Evolutionary conservation across 805 yeast genomes (phyloP), one percentile per base, ranked within the genome.

Genomic region (Lachancea nothofagi): DNA sequence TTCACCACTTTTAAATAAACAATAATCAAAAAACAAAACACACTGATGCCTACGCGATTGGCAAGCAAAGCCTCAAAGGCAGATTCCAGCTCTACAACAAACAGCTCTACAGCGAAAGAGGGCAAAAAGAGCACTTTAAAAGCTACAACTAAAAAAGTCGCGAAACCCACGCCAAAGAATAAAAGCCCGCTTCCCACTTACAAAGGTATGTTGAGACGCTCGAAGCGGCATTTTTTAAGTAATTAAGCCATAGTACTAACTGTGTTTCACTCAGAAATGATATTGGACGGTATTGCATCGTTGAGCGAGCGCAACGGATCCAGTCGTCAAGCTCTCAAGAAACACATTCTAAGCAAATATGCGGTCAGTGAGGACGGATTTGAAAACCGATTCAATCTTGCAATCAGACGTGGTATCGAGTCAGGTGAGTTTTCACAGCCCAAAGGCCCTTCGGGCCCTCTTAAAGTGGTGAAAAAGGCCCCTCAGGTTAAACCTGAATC

Each of bases 361-460:
- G 79, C 58, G 72, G 67, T 67, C 69, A 78, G 49, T 50, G 70
- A 72, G 38, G n/a, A n/a, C n/a, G 80, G 71, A 61, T 86, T 86
- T 57, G 95, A 85, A 60, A 64, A 79, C 35, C 75, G 78, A 55
- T 83, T 87, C 71, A 55, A 54, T 49, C 50, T 72, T 36, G 93
- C 95, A 19, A 69, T 86, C 55, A 80, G 81, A 69, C 80, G 77
- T 61, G 95, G 94, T 49, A 90, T 87, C 44, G 77, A 74, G 45
- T 60, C 77, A n/a, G 90, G 83, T 34, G 82, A 75, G 38, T 83
- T 86, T 49, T 60, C 72, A 33, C 95, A 84, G 66, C 95, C 95
- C 59, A 85, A 86, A 67, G 95, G 95, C 34, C 81, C 95, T 14
- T 79, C 90, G 8, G 94, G 94, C 36, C 87, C 93, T 36, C 78